Conservation (phyloP, 768 basidiomycete genomes). For the Suillus bovinus region DNA sequence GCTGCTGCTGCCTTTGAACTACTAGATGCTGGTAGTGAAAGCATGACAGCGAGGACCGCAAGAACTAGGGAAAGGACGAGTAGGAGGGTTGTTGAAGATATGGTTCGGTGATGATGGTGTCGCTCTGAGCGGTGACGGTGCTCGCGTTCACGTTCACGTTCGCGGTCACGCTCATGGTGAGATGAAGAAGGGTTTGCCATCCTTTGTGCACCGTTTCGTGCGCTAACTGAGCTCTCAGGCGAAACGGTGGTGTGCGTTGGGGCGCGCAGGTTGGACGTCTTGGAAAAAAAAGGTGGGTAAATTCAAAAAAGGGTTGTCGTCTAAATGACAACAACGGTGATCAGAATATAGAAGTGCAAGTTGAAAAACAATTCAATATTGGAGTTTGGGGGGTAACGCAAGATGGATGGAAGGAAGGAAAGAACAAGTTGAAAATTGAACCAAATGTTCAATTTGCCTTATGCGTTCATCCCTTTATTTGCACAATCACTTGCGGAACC, state of each 20-base stretch:
- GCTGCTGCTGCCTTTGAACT: slow-evolving; percentile 25
- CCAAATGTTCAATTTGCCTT: slow-evolving; percentile 31
- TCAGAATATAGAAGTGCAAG: not conserved
- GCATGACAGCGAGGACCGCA: slow-evolving; percentile 89
- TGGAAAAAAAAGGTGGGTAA: slow-evolving; percentile 36
- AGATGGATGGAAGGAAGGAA: not conserved
- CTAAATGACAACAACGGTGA: slow-evolving; percentile 5
- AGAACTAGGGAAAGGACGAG: slow-evolving; percentile 84
- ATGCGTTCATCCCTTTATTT: slow-evolving; percentile 20
- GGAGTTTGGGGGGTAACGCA: slow-evolving; percentile 19
- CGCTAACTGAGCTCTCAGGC: slow-evolving; percentile 63
- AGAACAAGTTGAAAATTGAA: slow-evolving; percentile 30
- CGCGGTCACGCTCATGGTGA: slow-evolving; percentile 62
- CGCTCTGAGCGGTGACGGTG: slow-evolving; percentile 59
- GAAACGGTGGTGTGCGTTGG: slow-evolving; percentile 72
- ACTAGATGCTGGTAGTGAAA: slow-evolving; percentile 70
- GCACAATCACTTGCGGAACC: slow-evolving; percentile 22
- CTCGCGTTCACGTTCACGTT: slow-evolving; percentile 50
- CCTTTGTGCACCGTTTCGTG: slow-evolving; percentile 46
- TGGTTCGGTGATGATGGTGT: slow-evolving; percentile 80
- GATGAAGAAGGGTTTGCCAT: slow-evolving; percentile 90
- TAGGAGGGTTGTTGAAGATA: slow-evolving; percentile 86
- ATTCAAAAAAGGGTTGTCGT: slow-evolving; percentile 10
- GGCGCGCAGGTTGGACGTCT: slow-evolving; percentile 67
- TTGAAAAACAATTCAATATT: slow-evolving; percentile 16